Evolutionary conservation across 2,329 filamentous ascomycete species (phyloP), one percentile per base, ranked within the genome.

Genomic region (Metarhizium album): DNA sequence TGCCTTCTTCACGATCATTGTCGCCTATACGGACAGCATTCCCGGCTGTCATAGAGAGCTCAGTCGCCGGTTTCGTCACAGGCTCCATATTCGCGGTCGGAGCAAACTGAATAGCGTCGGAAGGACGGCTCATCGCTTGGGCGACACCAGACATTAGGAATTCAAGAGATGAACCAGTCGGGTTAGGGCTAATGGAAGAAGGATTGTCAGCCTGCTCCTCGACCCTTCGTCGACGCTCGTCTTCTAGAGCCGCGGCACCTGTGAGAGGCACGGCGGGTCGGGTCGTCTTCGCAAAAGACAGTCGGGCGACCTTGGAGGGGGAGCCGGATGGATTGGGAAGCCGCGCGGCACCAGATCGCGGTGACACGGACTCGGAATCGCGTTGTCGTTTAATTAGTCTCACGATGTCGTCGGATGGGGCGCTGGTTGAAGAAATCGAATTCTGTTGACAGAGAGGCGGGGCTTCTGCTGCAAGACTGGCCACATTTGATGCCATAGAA

Each of bases 401-500:
- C 50, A 69, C 69, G 59, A 71, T 62, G 51, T 68, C 64, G 60
- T 73, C 71, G 49, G 64, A 59, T 57, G 64, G 61, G 55, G 70
- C 65, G 54, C 65, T 62, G 53, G 67, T 60, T 52, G 66, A 60
- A 55, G 66, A 59, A 51, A 65, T 60, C 47, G 64, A 57, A 45
- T 68, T 64, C 52, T 65, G 58, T 56, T 60, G 63, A 58, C 60
- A 58, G 51, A 66, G 60, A 55, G 70, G 68, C 63, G 74, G 69
- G 64, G 71, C 67, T 67, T 77, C 74, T 59, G 74, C 74, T 66
- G 74, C 72, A 64, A 77, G 70, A 59, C 71, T 67, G 62, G 70
- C 73, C 60, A 73, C 71, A 62, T 76, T 74, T 57, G 76, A 74
- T 65, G 75, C 74, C 76, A 80, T 80, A 69, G 59, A 48, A 49